A percentile compares a stretch with the other conserved stretches of the same genome.
phyloP scores from a whole-genome alignment of 2,329 filamentous ascomycete species.

The Pyricularia pennisetigena region DNA sequence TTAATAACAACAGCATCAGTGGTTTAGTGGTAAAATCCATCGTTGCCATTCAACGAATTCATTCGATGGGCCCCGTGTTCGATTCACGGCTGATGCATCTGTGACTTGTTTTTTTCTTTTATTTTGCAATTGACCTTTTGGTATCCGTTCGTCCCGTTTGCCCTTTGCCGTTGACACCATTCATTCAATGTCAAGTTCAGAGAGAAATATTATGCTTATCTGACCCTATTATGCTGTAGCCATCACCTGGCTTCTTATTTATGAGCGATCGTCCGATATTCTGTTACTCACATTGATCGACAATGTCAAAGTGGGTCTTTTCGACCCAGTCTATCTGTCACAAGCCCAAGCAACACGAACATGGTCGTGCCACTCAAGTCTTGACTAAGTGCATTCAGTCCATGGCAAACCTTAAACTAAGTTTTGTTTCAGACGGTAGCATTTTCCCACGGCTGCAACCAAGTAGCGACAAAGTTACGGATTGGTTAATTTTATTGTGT shows the following conservation, averaged over 20 bases:
- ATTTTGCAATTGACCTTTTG: too few relatives aligned
- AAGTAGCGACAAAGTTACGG: neutral
- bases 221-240: too few relatives aligned
- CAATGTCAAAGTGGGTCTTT: too few relatives aligned
- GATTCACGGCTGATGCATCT: constrained; percentile 7
- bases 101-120: too few relatives aligned
- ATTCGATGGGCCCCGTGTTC: constrained; percentile 5
- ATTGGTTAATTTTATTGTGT: neutral
- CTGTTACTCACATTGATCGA: too few relatives aligned
- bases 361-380: neutral
- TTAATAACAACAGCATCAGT: neutral
- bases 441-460: neutral
- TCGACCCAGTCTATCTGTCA: too few relatives aligned
- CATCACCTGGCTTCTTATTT: too few relatives aligned
- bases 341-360: constrained; percentile 11
- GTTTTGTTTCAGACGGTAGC: neutral
- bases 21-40: constrained; percentile 2
- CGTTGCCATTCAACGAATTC: neutral
- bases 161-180: too few relatives aligned
- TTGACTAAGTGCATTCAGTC: neutral
- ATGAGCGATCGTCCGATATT: too few relatives aligned
- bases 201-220: too few relatives aligned
- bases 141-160: too few relatives aligned
- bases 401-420: neutral
- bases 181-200: too few relatives aligned